These are phyloP conservation scores for Boletus pseudopeckii DNA, from an alignment of 768 basidiomycete genomes.

Conservation along the genomic window DNA sequence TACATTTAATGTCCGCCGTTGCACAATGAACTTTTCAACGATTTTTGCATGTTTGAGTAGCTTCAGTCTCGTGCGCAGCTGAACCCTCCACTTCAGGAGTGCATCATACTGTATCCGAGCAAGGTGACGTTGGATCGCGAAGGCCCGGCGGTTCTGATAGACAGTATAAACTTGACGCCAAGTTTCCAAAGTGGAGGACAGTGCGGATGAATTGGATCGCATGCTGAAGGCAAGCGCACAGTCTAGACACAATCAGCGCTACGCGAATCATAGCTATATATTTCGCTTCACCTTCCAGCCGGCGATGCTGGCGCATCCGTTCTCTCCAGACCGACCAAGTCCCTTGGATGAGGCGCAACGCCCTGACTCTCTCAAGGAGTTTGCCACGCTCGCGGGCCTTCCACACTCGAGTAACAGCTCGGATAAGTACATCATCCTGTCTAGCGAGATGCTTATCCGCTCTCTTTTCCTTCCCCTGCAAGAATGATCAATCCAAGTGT, in stretches of 20 bases:
- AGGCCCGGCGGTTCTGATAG: slow-evolving; percentile 44
- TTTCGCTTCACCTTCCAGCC: slow-evolving; percentile 44
- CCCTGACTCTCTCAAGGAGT: slow-evolving; percentile 52
- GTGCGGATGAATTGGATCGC: slow-evolving; percentile 41
- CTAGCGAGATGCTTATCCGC: slow-evolving; percentile 54
- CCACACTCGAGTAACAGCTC: slow-evolving; percentile 62
- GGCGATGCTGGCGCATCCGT: slow-evolving; percentile 37
- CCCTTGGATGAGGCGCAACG: slow-evolving; percentile 42
- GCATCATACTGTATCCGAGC: slow-evolving; percentile 39
- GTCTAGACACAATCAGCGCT: slow-evolving; percentile 34
- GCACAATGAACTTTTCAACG: slow-evolving; percentile 49
- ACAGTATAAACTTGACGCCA: slow-evolving; percentile 45
- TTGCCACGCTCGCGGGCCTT: slow-evolving; percentile 62
- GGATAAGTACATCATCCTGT: slow-evolving; percentile 56
- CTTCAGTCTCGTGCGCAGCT: slow-evolving; percentile 47
- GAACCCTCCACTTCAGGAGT: slow-evolving; percentile 54
- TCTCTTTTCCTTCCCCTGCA: slow-evolving; percentile 54
- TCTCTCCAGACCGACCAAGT: slow-evolving; percentile 51
- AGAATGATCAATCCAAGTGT: slow-evolving; percentile 9
- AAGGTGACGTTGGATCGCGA: slow-evolving; percentile 43
- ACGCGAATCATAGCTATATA: neutral
- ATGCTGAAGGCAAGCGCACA: slow-evolving; percentile 48
- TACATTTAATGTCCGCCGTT: slow-evolving; percentile 43
- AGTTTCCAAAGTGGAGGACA: slow-evolving; percentile 36
- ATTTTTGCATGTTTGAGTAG: slow-evolving; percentile 52